Base-by-base conservation (phyloP, 345 rosid genomes). In the Salix brachista region DNA sequence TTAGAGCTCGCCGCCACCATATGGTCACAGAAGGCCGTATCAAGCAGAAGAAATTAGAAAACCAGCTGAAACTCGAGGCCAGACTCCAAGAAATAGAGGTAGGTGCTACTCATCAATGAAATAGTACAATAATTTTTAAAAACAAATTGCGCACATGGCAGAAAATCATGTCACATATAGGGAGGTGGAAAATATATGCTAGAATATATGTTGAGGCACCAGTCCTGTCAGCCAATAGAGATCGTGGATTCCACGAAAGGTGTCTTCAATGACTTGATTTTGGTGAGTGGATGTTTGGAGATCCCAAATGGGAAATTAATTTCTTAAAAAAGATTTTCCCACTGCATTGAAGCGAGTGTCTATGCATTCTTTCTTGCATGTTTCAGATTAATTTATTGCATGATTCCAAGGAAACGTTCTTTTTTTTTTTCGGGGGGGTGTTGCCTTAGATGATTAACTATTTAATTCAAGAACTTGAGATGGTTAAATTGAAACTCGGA, bases 11-110 rank as follows among this genome's bases (percentile, higher is more conserved):
- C 37, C 84, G 97, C 52, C 78, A 87, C 54, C 84, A 83, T 73
- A 89, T 92, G 98, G 98, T 91, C 48, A 83, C 89, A 23, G 87
- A 91, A 85, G 92, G 91, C 50, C 82, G 95, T 68, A 82, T 89
- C 65, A 83, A 81, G 79, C 94, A 88, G 66, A 91, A 87, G 87
- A 89, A 86, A 72, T 14, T 88, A 34, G 91, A 91, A 84, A 90
- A 87, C 71, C 92, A 90, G 85, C 65, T 91, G 80, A 94, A 90
- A 77, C 87, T 94, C 1, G 96, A 90, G 81, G 85, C 93, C 65
- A 91, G 90, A 80, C 92, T 90, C 62, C 90, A 87, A 0, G 89
- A 89, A 44, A 70, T 94, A 21, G 94, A 92, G 91, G 91, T 87
- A 34, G 37, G 37, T 34, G 37, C 37, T 34, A 0, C 37, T 34